These are phyloP conservation scores for Hansfordia pulvinata DNA, from an alignment of 2,329 filamentous ascomycete species.

Conservation along the genomic window DNA sequence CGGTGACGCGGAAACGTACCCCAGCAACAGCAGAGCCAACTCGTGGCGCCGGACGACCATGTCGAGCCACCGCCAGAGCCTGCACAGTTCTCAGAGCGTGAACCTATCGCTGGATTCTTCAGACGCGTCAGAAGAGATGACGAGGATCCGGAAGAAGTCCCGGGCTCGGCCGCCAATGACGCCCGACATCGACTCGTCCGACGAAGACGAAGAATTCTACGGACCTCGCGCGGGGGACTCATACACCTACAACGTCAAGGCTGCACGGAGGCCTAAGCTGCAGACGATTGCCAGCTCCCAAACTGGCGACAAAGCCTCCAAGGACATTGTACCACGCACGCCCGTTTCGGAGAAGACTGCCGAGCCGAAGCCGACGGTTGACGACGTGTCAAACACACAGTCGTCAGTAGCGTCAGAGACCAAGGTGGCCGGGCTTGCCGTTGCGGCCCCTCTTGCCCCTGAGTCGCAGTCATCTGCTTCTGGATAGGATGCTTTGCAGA, in stretches of 20 bases:
- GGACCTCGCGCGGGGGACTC: neutral
- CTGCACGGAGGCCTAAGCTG: constrained; percentile 1
- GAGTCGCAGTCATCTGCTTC: too few species aligned
- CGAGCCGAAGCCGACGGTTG: too few species aligned
- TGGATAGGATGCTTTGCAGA: too few species aligned
- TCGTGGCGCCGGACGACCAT: constrained; percentile 7
- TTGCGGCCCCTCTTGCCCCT: too few species aligned
- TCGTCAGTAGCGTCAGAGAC: too few species aligned
- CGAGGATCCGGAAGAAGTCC: neutral
- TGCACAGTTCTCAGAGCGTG: constrained; percentile 4
- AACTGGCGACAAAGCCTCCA: neutral
- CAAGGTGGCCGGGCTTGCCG: too few species aligned
- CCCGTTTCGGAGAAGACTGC: too few species aligned
- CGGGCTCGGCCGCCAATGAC: neutral
- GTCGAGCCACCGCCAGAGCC: constrained; percentile 3
- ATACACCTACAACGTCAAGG: neutral
- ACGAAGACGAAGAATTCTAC: constrained; percentile 2
- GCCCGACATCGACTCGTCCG: constrained; percentile 1
- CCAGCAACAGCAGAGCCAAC: constrained; percentile 6
- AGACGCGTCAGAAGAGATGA: neutral
- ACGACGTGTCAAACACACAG: too few species aligned
- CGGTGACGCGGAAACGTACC: constrained; percentile 10
- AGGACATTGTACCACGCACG: too few species aligned
- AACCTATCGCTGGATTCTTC: constrained; percentile 6
- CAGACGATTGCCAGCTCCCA: constrained; percentile 1